These are phyloP conservation scores for Cystoderma amianthinum DNA, from an alignment of 768 basidiomycete species.

Conservation along the genomic window DNA sequence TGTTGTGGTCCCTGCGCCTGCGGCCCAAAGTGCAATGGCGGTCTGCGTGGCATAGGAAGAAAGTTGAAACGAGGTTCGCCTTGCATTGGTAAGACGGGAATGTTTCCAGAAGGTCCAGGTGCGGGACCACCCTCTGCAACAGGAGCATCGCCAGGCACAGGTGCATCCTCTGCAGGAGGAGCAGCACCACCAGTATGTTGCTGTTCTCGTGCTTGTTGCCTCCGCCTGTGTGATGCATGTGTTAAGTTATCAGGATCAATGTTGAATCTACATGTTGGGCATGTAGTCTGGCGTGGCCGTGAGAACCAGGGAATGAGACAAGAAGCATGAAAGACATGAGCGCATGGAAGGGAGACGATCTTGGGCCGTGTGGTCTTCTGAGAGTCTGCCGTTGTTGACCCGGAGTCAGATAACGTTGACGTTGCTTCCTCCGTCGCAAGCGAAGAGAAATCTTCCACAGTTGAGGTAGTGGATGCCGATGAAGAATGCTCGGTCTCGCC, in stretches of 20 bases:
- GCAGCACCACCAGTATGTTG: not conserved
- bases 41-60: too few species aligned
- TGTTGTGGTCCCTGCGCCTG: too few species aligned
- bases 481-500: conserved; percentile 4
- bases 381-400: conserved; percentile 7
- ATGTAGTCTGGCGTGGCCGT: conserved; percentile 70
- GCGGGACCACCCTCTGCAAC: conserved; percentile 1
- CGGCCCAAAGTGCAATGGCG: not conserved
- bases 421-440: conserved; percentile 14
- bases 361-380: conserved; percentile 26
- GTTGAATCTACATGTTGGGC: conserved; percentile 79
- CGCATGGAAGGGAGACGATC: conserved; percentile 70
- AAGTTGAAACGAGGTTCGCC: too few species aligned
- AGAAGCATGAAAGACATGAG: conserved; percentile 74
- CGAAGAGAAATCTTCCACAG: conserved; percentile 3
- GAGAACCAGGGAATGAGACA: conserved; percentile 84
- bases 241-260: conserved; percentile 76
- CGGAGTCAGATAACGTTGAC: too few species aligned
- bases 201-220: conserved; percentile 9
- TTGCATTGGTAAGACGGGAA: not conserved
- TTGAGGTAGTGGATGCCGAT: not conserved
- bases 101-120: not conserved
- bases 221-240: conserved; percentile 19
- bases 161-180: not conserved
- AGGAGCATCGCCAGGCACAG: not conserved